phyloP scores from a whole-genome alignment of 495 filamentous ascomycete species.

The Xylaria curta region DNA sequence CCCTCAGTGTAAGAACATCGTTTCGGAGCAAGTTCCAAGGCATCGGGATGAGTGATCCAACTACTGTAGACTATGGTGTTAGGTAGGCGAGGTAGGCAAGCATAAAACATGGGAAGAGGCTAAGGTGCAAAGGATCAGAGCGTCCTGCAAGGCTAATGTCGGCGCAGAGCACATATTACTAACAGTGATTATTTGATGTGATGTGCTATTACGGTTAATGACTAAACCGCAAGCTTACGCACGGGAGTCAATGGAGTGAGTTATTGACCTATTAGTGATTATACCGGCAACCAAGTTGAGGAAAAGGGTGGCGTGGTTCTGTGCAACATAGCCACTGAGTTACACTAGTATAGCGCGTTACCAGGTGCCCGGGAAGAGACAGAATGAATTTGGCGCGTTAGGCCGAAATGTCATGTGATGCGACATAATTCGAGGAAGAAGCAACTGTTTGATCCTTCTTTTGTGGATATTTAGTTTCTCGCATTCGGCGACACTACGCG shows the following conservation, averaged over 20 bases:
- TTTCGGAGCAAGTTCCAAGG: neutral
- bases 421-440: neutral
- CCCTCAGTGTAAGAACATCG: neutral
- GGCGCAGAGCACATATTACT: neutral
- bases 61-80: neutral
- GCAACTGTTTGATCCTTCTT: neutral
- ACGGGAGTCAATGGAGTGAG: too few relatives aligned
- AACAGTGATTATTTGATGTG: neutral
- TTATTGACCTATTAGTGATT: neutral
- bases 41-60: neutral
- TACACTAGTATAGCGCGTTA: conserved; percentile 2
- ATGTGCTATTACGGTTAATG: neutral
- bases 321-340: conserved; percentile 19
- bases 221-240: neutral
- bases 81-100: neutral
- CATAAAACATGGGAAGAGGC: conserved; percentile 19
- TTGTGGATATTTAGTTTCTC: neutral
- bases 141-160: conserved; percentile 23
- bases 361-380: conserved; percentile 9
- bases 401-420: neutral
- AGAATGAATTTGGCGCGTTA: neutral
- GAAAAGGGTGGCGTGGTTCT: conserved; percentile 7
- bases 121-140: conserved; percentile 19
- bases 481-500: neutral
- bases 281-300: neutral